Evolutionary conservation across 1,139 yeast genomes (phyloP).

Genomic region (Hemisphaericaspora subhashii): DNA sequence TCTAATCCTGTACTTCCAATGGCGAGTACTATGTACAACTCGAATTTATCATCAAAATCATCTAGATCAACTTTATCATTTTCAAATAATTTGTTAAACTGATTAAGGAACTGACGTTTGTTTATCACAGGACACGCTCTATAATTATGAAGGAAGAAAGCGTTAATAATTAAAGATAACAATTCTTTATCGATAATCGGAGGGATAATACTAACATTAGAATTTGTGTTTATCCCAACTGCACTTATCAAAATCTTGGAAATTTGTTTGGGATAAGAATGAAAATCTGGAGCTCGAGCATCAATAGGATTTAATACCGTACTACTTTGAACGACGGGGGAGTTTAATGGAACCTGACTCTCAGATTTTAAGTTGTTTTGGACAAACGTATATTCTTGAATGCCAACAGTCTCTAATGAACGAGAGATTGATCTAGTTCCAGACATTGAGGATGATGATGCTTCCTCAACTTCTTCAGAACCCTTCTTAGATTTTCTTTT

Average conservation of each 20-base stretch:
- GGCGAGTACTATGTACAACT: constrained; percentile 49
- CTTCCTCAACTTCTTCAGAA: background rate
- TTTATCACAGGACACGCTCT: constrained; percentile 44
- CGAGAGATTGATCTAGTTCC: background rate
- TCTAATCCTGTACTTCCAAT: constrained; percentile 49
- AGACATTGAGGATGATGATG: background rate
- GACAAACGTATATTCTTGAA: background rate
- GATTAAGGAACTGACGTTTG: constrained; percentile 32
- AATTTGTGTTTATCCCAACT: constrained; percentile 17
- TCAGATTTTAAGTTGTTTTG: background rate
- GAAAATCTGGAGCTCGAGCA: constrained; percentile 16
- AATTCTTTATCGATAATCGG: constrained; percentile 16
- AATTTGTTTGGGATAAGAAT: constrained; percentile 17
- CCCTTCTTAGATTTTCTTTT: constrained; percentile 16
- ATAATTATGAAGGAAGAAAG: constrained; percentile 44
- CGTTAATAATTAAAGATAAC: constrained; percentile 21
- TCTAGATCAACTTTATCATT: constrained; percentile 6
- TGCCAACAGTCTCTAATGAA: too few relatives aligned
- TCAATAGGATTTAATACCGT: constrained; percentile 14
- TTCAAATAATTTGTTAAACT: constrained; percentile 19
- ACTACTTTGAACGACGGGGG: constrained; percentile 9
- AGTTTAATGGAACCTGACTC: background rate
- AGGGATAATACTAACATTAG: constrained; percentile 17
- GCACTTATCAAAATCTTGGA: constrained; percentile 18
- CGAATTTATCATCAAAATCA: constrained; percentile 29